phyloP scores from a whole-genome alignment of 495 filamentous ascomycete genomes.

The Tetracladium setigerum region DNA sequence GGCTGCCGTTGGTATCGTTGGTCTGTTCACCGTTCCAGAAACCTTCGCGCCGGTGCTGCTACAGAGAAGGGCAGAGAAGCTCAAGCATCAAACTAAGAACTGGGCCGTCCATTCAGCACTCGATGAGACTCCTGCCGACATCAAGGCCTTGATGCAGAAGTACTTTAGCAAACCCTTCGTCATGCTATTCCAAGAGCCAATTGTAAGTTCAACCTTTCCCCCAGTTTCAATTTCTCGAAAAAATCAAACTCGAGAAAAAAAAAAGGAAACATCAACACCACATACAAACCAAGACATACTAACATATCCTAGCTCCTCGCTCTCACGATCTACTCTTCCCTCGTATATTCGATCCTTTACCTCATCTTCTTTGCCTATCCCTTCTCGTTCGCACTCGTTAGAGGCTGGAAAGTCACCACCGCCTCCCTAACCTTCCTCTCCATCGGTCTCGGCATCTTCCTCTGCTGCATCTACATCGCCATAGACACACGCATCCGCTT shows the following conservation, averaged over 20 bases:
- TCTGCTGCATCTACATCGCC: conserved; percentile 38
- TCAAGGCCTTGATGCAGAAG: conserved; percentile 36
- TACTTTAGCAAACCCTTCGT: conserved; percentile 51
- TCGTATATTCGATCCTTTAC: conserved; percentile 58
- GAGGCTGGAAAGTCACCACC: conserved; percentile 43
- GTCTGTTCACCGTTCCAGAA: conserved; percentile 42
- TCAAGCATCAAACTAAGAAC: conserved; percentile 55
- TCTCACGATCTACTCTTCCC: conserved; percentile 33
- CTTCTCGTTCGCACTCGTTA: conserved; percentile 44
- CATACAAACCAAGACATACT: conserved; percentile 27
- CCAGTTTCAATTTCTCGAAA: too few relatives aligned
- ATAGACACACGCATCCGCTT: conserved; percentile 44
- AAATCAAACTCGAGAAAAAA: too few relatives aligned
- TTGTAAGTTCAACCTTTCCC: conserved; percentile 34
- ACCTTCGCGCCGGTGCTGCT: conserved; percentile 53
- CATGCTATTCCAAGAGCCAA: conserved; percentile 56
- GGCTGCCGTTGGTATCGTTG: conserved; percentile 33
- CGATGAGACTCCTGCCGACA: conserved; percentile 44
- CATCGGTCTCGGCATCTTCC: conserved; percentile 45
- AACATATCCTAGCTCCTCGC: conserved; percentile 9
- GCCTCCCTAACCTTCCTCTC: conserved; percentile 50
- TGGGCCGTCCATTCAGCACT: conserved; percentile 50
- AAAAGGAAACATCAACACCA: too few relatives aligned
- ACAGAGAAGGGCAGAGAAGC: conserved; percentile 42
- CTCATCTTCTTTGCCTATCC: conserved; percentile 57